Evolutionary conservation across 1,139 yeast genomes (phyloP), one percentile per base, ranked within the genome.

Genomic region (Pichia sp.): DNA sequence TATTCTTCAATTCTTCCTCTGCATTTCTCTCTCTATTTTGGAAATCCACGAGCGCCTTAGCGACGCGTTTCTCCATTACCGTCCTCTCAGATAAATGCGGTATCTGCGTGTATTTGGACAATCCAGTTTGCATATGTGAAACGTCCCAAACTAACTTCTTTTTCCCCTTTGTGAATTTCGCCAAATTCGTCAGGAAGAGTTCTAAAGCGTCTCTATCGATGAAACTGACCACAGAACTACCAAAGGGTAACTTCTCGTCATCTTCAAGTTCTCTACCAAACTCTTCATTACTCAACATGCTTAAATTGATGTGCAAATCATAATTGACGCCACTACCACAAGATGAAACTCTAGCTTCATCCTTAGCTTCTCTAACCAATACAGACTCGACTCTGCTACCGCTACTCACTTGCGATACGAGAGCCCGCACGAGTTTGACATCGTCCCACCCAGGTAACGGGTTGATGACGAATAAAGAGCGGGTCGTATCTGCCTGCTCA

Each of bases 171-270:
- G 40, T 44, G n/a, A 14, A 14, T 13, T 16, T 7, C 12, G n/a
- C 11, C 9, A 45, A 27, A 30, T 42, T 41, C 8, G 33, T 32
- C n/a, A 80, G 66, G 13, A 93, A 86, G 41, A 87, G 64, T 43
- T 72, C 74, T 31, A 80, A 69, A 19, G 93, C 80, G 2, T 79
- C 60, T 51, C 78, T 78, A 56, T 88, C 97, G 4, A 87, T 73
- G 52, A 88, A 78, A 20, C 76, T 74, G 22, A 86, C 67, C 13
- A 85, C 64, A 1, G 84, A 93, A 48, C 87, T 77, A 43, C 81
- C 77, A 49, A 75, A 74, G 29, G 93, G 94, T 27, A 81, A 64
- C 42, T 66, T 69, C 27, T 33, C 32, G 4, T 29, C 19, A 4
- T 42, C 38, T 3, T 10, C 11, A 16, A 35, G 35, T 6, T 41